Evolutionary conservation across 2,329 filamentous ascomycete species (phyloP).

Genomic region (Beauveria asiatica): DNA sequence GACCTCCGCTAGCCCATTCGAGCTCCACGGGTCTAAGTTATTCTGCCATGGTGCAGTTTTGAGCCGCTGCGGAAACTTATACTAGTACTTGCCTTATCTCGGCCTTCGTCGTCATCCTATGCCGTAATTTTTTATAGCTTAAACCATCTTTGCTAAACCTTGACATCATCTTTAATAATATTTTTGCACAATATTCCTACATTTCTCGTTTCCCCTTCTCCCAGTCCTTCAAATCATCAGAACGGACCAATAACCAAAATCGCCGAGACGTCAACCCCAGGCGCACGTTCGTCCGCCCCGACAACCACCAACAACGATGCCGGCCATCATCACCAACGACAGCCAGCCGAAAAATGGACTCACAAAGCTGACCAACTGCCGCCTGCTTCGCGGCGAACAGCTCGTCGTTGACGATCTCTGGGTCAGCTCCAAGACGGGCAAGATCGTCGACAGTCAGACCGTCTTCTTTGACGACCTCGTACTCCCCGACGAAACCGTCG

Average conservation of each 20-base stretch:
- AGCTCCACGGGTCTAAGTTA: neutral
- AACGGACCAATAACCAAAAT: neutral
- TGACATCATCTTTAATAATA: neutral
- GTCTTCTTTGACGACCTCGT: conserved; percentile 60
- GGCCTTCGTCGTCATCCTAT: neutral
- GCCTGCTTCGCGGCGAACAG: conserved; percentile 57
- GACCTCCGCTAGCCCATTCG: neutral
- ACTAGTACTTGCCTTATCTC: conserved; percentile 8
- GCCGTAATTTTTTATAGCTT: neutral
- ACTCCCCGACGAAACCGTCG: conserved; percentile 64
- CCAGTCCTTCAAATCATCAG: neutral
- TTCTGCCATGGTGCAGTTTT: conserved; percentile 8
- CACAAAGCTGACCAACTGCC: conserved; percentile 85
- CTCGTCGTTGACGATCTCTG: conserved; percentile 77
- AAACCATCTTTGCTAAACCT: neutral
- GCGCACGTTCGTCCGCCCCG: neutral
- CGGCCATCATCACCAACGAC: conserved; percentile 33
- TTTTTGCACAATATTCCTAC: neutral
- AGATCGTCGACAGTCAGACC: conserved; percentile 64
- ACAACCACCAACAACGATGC: conserved; percentile 30
- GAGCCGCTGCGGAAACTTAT: neutral
- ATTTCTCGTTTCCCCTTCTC: neutral
- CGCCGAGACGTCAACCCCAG: no score
- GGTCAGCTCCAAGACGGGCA: conserved; percentile 74
- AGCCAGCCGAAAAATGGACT: conserved; percentile 43